Base-by-base conservation (phyloP, 768 basidiomycete genomes). In the Kwoniella newhampshirensis region DNA sequence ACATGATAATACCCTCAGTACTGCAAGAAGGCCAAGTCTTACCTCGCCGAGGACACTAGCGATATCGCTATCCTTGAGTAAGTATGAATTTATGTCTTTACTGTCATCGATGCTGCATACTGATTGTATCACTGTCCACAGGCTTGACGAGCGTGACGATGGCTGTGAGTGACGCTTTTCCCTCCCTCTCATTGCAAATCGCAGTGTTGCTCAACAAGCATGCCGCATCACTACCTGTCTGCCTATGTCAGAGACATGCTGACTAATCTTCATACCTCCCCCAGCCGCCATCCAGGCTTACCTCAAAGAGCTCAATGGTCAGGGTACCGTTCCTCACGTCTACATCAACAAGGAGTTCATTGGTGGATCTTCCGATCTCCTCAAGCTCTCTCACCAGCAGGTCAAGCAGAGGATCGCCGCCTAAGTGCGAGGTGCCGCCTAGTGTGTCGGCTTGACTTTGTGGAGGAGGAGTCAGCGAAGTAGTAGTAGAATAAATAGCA, bases 271-370 rank as follows among this genome's bases (percentile, higher is more conserved):
- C 23, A 9, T 35, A 20, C 32, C 18, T 9, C 9, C 25, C 23
- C 18, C 51, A 73, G 71, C 67, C 51, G 67, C 69, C 28, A 73
- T 76, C 53, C 75, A 76, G 51, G 61, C 54, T 18, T 74, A 76
- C 64, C 64, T 76, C 42, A 62, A 69, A 37, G 44, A 62, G 40
- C 43, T 67, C 27, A 70, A 66, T 55, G 74, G 74, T 15, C 75
- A 76, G 59, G 54, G 70, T 12, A 74, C 75, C 49, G 75, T 76
- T 25, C 75, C 75, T 27, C 71, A 73, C 57, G 64, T 76, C 6
- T 76, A 68, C 62, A 74, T 76, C 66, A 64, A 56, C 45, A 60
- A 74, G 61, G 58, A 76, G 57, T 76, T 76, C 64, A 71, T 76
- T 47, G 75, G 75, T 37, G 75, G 75, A 13, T 72, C 71, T 60